Conservation (phyloP, 768 basidiomycete species). For the Mycena vitilis region DNA sequence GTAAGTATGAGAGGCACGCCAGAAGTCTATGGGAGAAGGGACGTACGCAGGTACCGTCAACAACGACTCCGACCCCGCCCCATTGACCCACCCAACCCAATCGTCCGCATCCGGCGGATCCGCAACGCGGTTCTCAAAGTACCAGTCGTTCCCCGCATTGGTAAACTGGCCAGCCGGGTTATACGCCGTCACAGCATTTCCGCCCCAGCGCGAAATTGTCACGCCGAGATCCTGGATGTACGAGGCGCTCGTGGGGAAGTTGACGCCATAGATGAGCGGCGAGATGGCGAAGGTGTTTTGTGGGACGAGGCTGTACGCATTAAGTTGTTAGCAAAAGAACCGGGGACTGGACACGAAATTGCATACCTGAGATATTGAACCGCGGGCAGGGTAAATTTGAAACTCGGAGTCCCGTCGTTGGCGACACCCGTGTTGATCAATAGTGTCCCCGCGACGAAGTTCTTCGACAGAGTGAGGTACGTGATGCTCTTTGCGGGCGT, state of each 20-base stretch:
- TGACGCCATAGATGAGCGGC: conserved; percentile 64
- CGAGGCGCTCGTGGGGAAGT: conserved; percentile 60
- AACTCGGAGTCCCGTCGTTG: conserved; percentile 52
- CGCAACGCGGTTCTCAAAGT: conserved; percentile 63
- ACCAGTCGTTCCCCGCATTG: conserved; percentile 56
- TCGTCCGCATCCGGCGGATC: conserved; percentile 54
- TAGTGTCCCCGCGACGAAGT: conserved; percentile 55
- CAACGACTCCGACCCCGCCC: conserved; percentile 55
- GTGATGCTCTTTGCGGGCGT: conserved; percentile 61
- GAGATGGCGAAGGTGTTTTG: conserved; percentile 53
- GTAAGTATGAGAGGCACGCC: no score
- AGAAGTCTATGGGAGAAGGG: not conserved
- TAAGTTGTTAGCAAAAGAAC: not conserved
- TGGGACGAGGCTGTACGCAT: conserved; percentile 49
- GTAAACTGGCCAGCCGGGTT: conserved; percentile 63
- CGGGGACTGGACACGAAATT: not conserved
- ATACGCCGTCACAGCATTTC: conserved; percentile 66
- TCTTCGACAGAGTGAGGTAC: conserved; percentile 56
- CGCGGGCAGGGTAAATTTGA: conserved; percentile 56
- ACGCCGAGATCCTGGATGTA: conserved; percentile 63
- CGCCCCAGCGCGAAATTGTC: conserved; percentile 65
- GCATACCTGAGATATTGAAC: conserved; percentile 55
- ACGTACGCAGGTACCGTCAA: conserved; percentile 65
- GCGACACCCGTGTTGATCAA: conserved; percentile 42
- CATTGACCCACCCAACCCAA: conserved; percentile 63